Evolutionary conservation across 257 asterid species (phyloP), one percentile per base, ranked within the genome.

Genomic region (Cinchona pubescens): DNA sequence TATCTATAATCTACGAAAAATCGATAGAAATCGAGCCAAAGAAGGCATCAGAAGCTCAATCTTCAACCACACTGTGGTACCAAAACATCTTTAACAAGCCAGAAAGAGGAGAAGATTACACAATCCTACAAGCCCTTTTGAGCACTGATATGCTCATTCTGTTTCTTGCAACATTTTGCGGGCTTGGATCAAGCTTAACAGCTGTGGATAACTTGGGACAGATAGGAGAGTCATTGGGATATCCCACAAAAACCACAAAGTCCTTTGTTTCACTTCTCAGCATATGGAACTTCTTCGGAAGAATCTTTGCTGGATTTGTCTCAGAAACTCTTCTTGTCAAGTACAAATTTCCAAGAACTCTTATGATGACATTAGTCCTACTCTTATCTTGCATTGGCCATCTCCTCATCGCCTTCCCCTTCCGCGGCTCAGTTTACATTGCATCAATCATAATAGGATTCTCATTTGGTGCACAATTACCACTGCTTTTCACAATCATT

Each of bases 151-250:
- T 76, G 79, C 23, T 76, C 15, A 30, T 76, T 25, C 61, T 76
- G 49, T 76, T 76, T 29, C 42, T 67, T 56, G 79, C 79, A 40
- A 76, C 79, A 7, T 76, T 76, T 30, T 76, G 79, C n/a, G 79
- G 79, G 11, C 75, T 76, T 11, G 79, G 79, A 32, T 76, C 79
- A 18, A 76, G 79, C 46, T 59, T 76, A 56, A 76, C 79, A 25
- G 74, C 79, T 16, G 79, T 76, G 74, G 79, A 76, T 45, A 76
- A 76, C 65, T 29, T 76, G 43, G 79, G 79, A 45, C 79, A 76
- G 72, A 76, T 76, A 18, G 79, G 79, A 48, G 79, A 76, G 37
- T 76, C 79, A n/a, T 58, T 76, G 21, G 75, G 79, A 42, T 76
- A 76, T 61, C 75, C 79, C 38, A 58, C 56, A 30, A 76, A 76